Evolutionary conservation across 345 rosid genomes (phyloP), one percentile per base, ranked within the genome.

Genomic region (Brassica juncea): DNA sequence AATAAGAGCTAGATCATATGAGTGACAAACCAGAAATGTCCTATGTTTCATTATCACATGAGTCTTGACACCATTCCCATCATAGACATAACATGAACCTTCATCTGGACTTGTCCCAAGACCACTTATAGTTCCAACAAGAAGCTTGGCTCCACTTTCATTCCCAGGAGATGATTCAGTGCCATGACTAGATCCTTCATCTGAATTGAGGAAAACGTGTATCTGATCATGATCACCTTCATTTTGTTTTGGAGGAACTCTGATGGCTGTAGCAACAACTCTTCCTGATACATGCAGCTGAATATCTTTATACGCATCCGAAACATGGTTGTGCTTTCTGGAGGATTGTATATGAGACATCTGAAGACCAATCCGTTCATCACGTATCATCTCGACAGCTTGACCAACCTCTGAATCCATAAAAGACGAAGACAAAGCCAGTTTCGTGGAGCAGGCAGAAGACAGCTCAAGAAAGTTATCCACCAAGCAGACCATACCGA

Each of bases 31-130:
- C 96, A 94, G 85, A 77, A 92, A 85, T 67, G 97, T 92, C 81
- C 99, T 90, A 75, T 92, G 97, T 83, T 92, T 94, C 92, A 91
- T 86, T 79, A 91, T 77, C 82, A 86, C 89, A 77, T 94, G 99
- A 73, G 97, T 91, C 88, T 91, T 92, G 52, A 75, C 84, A 77
- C 97, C 97, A 73, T 62, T 80, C 47, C 83, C 87, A 79, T 90
- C 85, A 78, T 88, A 89, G 64, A 94, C 92, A 88, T 85, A 84
- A 81, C 97, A 92, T 32, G 95, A 89, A 15, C 92, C 94, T 83
- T 91, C 97, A 61, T 94, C 94, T 15, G 91, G 83, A 72, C 83
- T 86, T 71, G 91, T 89, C 67, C 94, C 88, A 68, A 94, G 83
- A 72, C 99, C 97, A 63, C 79, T 73, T 81, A 94, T 80, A 57